Base-by-base conservation (phyloP, 495 filamentous ascomycete genomes). In the Friedmanniomyces endolithicus region DNA sequence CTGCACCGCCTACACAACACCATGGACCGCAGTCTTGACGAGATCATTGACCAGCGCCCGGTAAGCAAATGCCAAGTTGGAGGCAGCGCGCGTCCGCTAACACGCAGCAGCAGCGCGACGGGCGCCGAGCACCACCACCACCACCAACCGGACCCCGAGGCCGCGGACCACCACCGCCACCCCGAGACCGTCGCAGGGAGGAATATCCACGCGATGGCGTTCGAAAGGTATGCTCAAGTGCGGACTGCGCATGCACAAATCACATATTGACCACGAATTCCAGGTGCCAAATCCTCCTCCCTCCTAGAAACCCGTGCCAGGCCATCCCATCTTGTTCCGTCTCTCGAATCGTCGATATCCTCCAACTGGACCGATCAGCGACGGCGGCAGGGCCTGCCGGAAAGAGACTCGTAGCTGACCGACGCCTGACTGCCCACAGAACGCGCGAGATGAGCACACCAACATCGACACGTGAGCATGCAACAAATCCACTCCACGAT, bases 391-490 rank as follows among this genome's bases (percentile, higher is more conserved):
- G 27, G 9, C 49, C 46, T n/a, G n/a, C n/a, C 48, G 17, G 27
- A 37, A 51, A 14, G 44, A 34, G 35, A 49, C 52, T 47, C 56
- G 20, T 52, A 50, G 62, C 64, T 66, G 47, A 66, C 64, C 50
- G 57, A 43, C 49, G 49, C 50, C 22, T 55, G 33, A 22, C 43
- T 52, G 51, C 48, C 55, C 39, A 56, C 50, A 53, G 52, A 52
- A 37, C 24, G 55, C 48, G 23, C 43, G 72, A 65, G 74, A 78
- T 56, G 74, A 78, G 23, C 70, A 68, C 25, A 63, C 70, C 57
- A 74, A 76, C 56, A 61, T 80, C 24, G 75, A 80, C 64, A 68
- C 72, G 79, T 83, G 70, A 39, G 52, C 52, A n/a, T 1, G 9
- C 41, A 67, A 72, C 39, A 31, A 14, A 41, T 41, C 7, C n/a